Evolutionary conservation across 495 filamentous ascomycete species (phyloP), one percentile per base, ranked within the genome.

Genomic region (Penicillium simplicissimum): DNA sequence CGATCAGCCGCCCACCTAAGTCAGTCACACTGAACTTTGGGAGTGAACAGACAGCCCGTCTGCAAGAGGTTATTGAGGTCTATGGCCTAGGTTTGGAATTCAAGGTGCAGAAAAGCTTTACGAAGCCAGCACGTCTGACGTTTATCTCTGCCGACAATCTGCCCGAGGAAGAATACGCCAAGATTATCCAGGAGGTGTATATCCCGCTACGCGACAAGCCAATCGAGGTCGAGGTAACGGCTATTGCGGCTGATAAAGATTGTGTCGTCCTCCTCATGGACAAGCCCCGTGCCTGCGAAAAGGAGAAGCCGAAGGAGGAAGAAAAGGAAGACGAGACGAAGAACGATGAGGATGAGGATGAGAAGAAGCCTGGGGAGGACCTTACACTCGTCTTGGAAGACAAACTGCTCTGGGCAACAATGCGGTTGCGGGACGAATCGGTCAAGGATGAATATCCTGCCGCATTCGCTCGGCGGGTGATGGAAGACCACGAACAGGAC

Each of bases 41-140:
- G 8, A 3, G n/a, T 36, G 59, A 62, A 17, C 59, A 57, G 25
- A 62, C 52, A n/a, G 34, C 59, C 25, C 53, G 53, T 33, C 35
- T 62, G 2, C 42, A 57, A 13, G 54, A 53, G 1, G 25, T 57
- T 0, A 57, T 57, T 52, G 59, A 57, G 17, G 42, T 62, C 17
- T 52, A 62, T 28, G 36, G 15, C 11, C 10, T 62, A 17, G 52
- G 59, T 8, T 5, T 38, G 19, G 45, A 62, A 5, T 52, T 62
- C 17, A 13, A 62, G 36, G 19, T 56, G 13, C 53, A 57, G 43
- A 40, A 13, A 31, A 35, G 31, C 7, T 9, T 57, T n/a, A 17
- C 10, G n/a, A 28, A 23, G n/a, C 34, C 59, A 10, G 59, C 52
- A 10, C 9, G 28, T 5, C 23, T 38, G 34, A 57, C 35, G 3